phyloP scores from a whole-genome alignment of 2,329 filamentous ascomycete genomes.

The Penicillium glabrum region DNA sequence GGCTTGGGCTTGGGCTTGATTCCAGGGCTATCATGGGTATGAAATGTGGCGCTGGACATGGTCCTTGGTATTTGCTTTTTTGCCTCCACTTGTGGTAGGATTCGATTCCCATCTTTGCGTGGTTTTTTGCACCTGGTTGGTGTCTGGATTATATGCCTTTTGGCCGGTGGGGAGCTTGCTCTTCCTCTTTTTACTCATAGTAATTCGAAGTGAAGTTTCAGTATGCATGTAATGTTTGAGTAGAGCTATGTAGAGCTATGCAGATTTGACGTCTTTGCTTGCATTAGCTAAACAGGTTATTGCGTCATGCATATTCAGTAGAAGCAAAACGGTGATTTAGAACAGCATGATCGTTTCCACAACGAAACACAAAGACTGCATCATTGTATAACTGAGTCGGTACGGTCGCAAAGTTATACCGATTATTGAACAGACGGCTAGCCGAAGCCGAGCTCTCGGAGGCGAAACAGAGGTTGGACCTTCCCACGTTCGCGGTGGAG shows the following conservation, averaged over 20 bases:
- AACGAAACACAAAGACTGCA: not conserved
- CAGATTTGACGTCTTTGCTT: not conserved
- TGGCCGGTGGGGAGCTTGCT: not conserved
- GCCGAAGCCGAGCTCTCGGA: not conserved
- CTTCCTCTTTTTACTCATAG: not conserved
- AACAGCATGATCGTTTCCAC: not conserved
- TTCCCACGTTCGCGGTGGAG: conserved; percentile 13
- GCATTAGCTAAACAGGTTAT: not conserved
- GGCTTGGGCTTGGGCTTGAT: not conserved
- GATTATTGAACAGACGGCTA: not conserved
- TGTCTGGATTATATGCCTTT: conserved; percentile 2
- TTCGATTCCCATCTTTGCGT: conserved; percentile 12
- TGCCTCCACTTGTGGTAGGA: not conserved
- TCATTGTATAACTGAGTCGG: not conserved
- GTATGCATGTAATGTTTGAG: not conserved
- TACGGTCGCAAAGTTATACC: not conserved
- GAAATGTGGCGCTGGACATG: conserved; percentile 8
- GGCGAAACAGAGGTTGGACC: conserved; percentile 14
- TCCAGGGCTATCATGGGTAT: conserved; percentile 4
- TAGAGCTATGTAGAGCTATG: not conserved
- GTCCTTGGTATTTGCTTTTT: not conserved
- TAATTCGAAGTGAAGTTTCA: not conserved
- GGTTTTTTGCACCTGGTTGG: conserved; percentile 4
- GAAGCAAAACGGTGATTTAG: not conserved
- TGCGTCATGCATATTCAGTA: not conserved